These are phyloP conservation scores for Fusarium multiceps DNA, from an alignment of 2,329 filamentous ascomycete genomes.

Conservation along the genomic window DNA sequence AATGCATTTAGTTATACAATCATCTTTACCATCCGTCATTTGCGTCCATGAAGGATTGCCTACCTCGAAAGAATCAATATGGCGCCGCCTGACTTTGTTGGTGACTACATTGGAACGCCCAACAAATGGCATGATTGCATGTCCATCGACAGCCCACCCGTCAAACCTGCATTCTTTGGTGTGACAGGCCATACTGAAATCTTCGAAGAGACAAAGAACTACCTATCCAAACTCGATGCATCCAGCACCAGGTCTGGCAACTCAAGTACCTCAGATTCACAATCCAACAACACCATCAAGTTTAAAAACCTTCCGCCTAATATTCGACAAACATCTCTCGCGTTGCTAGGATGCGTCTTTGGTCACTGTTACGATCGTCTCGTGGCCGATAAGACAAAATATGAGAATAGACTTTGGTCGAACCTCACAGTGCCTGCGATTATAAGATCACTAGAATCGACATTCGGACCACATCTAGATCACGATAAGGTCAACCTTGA, in stretches of 20 bases:
- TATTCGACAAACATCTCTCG: not conserved
- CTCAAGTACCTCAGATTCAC: not conserved
- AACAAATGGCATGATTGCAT: not conserved
- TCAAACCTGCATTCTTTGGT: constrained; percentile 8
- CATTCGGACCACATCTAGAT: not conserved
- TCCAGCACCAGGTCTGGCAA: not conserved
- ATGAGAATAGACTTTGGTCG: constrained; percentile 10
- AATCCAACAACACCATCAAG: not conserved
- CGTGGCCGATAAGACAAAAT: not conserved
- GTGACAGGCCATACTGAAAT: constrained; percentile 1
- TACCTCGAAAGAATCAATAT: not conserved
- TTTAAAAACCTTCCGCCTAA: not conserved
- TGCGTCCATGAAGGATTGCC: not conserved
- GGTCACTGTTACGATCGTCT: not conserved
- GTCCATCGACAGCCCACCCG: not conserved
- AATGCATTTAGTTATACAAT: too few species aligned
- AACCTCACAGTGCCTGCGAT: constrained; percentile 10
- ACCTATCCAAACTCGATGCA: not conserved
- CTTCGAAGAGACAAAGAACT: constrained; percentile 14
- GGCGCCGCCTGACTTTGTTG: not conserved
- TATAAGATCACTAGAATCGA: not conserved
- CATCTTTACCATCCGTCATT: too few species aligned
- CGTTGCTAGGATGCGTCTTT: not conserved
- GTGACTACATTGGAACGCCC: not conserved
- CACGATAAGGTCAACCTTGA: not conserved